Percentiles rank a stretch among this genome's conserved stretches.
These are phyloP conservation scores for Lentinula raphanica DNA, from an alignment of 768 basidiomycete genomes.

Conservation along the genomic window DNA sequence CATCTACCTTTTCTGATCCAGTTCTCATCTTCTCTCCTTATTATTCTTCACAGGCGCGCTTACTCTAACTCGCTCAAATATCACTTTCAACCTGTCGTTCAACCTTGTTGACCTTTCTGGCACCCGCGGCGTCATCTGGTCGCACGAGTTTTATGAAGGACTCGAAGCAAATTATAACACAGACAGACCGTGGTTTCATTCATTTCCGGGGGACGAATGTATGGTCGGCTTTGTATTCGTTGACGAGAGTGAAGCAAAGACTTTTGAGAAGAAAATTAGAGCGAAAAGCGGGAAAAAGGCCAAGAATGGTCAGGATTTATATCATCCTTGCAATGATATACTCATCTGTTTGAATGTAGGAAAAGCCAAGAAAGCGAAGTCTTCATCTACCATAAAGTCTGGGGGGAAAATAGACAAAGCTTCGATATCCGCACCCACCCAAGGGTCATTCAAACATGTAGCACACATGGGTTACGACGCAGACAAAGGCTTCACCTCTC, in stretches of 20 bases:
- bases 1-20: too few species aligned
- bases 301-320: constrained; percentile 29
- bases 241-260: constrained; percentile 78
- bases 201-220: constrained; percentile 85
- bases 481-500: constrained; percentile 80
- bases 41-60: constrained; percentile 36
- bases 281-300: constrained; percentile 55
- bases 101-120: constrained; percentile 81
- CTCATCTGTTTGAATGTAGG: constrained; percentile 6
- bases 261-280: constrained; percentile 81
- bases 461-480: constrained; percentile 94
- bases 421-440: constrained; percentile 78
- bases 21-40: background rate
- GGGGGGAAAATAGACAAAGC: constrained; percentile 88
- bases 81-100: constrained; percentile 53
- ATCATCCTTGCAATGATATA: background rate
- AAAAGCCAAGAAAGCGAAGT: constrained; percentile 12
- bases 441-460: constrained; percentile 75
- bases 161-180: constrained; percentile 61
- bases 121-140: constrained; percentile 87
- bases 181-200: constrained; percentile 89
- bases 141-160: constrained; percentile 82
- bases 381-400: constrained; percentile 42
- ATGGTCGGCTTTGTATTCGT: constrained; percentile 91
- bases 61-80: constrained; percentile 60